These are phyloP conservation scores for Tricholoma sp. DNA, from an alignment of 768 basidiomycete species.

Conservation along the genomic window DNA sequence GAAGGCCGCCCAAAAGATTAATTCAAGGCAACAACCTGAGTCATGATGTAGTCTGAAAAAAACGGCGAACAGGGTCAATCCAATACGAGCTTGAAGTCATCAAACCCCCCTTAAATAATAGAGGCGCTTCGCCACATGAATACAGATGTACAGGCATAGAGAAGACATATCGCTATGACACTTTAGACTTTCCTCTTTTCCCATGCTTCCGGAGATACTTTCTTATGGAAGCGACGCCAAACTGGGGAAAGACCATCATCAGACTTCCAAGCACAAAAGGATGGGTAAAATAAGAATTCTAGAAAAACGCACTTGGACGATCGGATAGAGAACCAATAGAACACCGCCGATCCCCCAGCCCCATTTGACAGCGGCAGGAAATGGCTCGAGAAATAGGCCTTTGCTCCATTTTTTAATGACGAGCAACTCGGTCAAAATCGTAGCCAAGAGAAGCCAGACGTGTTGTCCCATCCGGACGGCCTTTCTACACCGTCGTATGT, in stretches of 20 bases:
- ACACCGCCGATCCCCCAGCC: constrained; percentile 58
- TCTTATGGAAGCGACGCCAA: constrained; percentile 57
- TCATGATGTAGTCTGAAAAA: neutral
- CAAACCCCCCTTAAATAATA: neutral
- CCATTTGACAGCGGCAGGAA: constrained; percentile 58
- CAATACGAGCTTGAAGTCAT: neutral
- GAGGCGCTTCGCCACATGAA: neutral
- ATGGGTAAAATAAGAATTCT: neutral
- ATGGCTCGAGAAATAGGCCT: constrained; percentile 59
- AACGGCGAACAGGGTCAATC: neutral
- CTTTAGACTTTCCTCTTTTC: constrained; percentile 31
- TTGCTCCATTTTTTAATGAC: constrained; percentile 81
- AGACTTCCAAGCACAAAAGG: neutral
- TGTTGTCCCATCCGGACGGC: constrained; percentile 90
- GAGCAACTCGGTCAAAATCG: constrained; percentile 76
- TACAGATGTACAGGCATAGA: neutral
- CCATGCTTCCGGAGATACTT: constrained; percentile 45
- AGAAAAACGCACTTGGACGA: constrained; percentile 47
- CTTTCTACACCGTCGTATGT: constrained; percentile 37
- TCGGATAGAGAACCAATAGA: constrained; percentile 67
- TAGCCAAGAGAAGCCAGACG: constrained; percentile 81
- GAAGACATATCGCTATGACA: constrained; percentile 15
- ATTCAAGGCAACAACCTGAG: neutral
- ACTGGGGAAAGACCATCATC: constrained; percentile 35
- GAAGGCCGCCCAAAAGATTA: neutral